These are phyloP conservation scores for Aspergillus carbonarius DNA, from an alignment of 2,329 filamentous ascomycete genomes.

Conservation along the genomic window DNA sequence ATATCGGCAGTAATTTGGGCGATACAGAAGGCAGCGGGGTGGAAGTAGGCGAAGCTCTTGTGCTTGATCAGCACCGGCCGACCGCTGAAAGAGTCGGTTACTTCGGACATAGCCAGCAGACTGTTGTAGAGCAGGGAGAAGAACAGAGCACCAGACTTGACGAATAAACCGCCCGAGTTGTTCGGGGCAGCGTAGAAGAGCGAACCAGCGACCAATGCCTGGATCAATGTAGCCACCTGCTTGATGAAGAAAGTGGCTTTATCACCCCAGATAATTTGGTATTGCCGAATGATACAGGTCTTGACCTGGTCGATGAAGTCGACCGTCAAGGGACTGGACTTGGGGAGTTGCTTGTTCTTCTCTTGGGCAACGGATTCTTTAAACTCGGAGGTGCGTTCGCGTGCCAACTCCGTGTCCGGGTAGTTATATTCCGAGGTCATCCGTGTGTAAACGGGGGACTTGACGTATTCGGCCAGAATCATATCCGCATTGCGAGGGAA, in stretches of 20 bases:
- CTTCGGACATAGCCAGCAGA: slow-evolving; percentile 65
- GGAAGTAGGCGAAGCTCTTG: slow-evolving; percentile 57
- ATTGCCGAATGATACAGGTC: slow-evolving; percentile 59
- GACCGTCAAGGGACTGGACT: slow-evolving; percentile 57
- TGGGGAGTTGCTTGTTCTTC: slow-evolving; percentile 55
- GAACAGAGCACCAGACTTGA: slow-evolving; percentile 65
- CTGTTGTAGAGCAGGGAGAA: slow-evolving; percentile 63
- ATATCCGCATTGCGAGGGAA: slow-evolving; percentile 46
- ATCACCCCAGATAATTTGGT: slow-evolving; percentile 65
- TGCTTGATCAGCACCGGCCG: slow-evolving; percentile 61
- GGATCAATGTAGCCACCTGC: slow-evolving; percentile 56
- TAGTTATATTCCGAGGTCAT: slow-evolving; percentile 61
- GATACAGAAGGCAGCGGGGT: slow-evolving; percentile 50
- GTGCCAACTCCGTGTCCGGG: slow-evolving; percentile 51
- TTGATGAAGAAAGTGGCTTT: slow-evolving; percentile 64
- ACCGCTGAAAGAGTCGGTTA: slow-evolving; percentile 61
- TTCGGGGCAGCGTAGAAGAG: slow-evolving; percentile 65
- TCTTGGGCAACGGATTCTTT: slow-evolving; percentile 52
- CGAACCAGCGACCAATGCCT: slow-evolving; percentile 64
- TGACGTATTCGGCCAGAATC: slow-evolving; percentile 53
- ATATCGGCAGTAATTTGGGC: slow-evolving; percentile 51
- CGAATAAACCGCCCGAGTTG: slow-evolving; percentile 61
- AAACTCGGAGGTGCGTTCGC: slow-evolving; percentile 55
- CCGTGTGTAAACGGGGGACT: slow-evolving; percentile 49
- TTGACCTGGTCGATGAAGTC: slow-evolving; percentile 57